Evolutionary conservation across 768 basidiomycete genomes (phyloP).

Genomic region (Phylloporus arenicola): DNA sequence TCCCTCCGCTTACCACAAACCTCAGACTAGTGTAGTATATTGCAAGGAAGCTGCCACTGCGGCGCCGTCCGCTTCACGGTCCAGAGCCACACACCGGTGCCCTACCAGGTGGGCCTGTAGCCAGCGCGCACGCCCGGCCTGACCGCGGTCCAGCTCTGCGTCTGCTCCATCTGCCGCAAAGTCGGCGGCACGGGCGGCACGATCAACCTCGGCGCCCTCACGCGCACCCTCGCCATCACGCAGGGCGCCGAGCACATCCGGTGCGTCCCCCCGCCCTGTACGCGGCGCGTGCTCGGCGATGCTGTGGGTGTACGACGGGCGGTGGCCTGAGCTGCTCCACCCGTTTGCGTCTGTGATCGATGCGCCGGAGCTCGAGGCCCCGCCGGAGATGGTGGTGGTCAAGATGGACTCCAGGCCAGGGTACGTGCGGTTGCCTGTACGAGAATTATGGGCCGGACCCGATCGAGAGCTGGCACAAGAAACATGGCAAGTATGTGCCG

Average conservation of each 20-base stretch:
- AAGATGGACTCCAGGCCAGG: conserved; percentile 47
- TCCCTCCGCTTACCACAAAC: too few relatives aligned
- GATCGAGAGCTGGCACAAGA: conserved; percentile 58
- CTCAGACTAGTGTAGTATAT: too few relatives aligned
- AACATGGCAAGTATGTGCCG: conserved; percentile 38
- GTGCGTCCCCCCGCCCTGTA: conserved; percentile 30
- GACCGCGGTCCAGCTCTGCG: conserved; percentile 40
- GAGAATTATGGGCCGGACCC: conserved; percentile 40
- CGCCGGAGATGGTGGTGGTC: conserved; percentile 47
- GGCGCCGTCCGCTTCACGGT: conserved; percentile 33
- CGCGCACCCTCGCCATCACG: conserved; percentile 45
- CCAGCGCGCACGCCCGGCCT: neutral
- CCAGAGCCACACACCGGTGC: conserved; percentile 49
- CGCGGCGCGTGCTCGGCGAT: conserved; percentile 56
- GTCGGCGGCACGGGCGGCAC: conserved; percentile 62
- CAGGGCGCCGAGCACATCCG: conserved; percentile 50
- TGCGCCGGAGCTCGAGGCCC: conserved; percentile 47
- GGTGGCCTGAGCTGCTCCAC: conserved; percentile 59
- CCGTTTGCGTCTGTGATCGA: conserved; percentile 68
- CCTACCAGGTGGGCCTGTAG: conserved; percentile 46
- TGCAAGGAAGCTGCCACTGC: conserved; percentile 35
- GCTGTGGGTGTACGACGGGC: conserved; percentile 59
- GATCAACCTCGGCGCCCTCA: conserved; percentile 58
- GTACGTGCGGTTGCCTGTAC: conserved; percentile 59
- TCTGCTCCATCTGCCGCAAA: conserved; percentile 69